Base-by-base conservation (phyloP, 83 land plant species). In the Diphasiastrum complanatum region DNA sequence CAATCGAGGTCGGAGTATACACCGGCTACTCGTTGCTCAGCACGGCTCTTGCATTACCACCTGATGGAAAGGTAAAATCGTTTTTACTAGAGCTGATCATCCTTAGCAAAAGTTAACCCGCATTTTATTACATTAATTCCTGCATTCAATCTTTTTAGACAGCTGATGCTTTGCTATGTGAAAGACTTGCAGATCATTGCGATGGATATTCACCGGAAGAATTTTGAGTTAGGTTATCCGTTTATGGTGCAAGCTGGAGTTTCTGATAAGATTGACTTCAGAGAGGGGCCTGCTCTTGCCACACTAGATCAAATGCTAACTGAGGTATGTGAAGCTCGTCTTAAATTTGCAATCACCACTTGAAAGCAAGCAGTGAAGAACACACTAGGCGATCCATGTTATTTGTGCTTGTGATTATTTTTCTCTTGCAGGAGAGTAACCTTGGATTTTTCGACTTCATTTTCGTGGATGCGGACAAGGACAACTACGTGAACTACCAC, bases 391-490 rank as follows among this genome's bases (percentile, higher is more conserved):
- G n/a, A n/a, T n/a, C n/a, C n/a, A n/a, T n/a, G n/a, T n/a, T n/a
- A n/a, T n/a, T n/a, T n/a, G n/a, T n/a, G n/a, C n/a, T n/a, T n/a
- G n/a, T n/a, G n/a, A n/a, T n/a, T n/a, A n/a, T n/a, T n/a, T n/a
- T n/a, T n/a, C n/a, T n/a, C n/a, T 50, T 36, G 64, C 85, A 89
- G 92, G 75, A 34, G 47, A 69, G 47, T 59, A 55, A 75, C 19
- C 82, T 81, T 32, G 87, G 85, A 1, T 53, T 74, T 20, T 87
- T 75, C 61, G 95, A 91, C 53, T 91, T 91, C 76, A 61, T 79
- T 26, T 91, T 87, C 46, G 90, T 91, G 81, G 97, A 91, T 54
- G 95, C 97, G 5, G 95, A 91, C 79, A 91, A 91, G 71, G 80
- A 76, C 77, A 91, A 85, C 72, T 91, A 87, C 72, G 8, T 82